Evolutionary conservation across 768 basidiomycete genomes (phyloP).

Genomic region (Russula sp.): DNA sequence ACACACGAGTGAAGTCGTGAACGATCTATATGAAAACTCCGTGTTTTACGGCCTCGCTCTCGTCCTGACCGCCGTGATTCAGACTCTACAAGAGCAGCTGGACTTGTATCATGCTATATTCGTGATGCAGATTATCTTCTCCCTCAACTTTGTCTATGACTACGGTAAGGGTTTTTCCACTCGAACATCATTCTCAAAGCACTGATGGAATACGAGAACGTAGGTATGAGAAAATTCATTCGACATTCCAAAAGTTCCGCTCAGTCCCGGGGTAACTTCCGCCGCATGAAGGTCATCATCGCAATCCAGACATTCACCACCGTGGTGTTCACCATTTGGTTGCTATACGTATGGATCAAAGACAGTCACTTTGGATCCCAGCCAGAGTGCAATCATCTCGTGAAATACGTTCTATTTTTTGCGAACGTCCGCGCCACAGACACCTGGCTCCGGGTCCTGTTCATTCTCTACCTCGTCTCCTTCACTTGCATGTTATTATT

Average conservation of each 20-base stretch:
- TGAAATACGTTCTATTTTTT: conserved; percentile 12
- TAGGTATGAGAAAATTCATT: conserved; percentile 4
- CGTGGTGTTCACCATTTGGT: conserved; percentile 5
- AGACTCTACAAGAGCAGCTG: conserved; percentile 4
- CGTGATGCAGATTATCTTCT: conserved; percentile 11
- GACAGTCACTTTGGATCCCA: conserved; percentile 5
- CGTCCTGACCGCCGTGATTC: conserved; percentile 6
- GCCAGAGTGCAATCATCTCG: conserved; percentile 12
- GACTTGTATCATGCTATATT: conserved; percentile 19
- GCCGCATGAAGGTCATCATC: conserved; percentile 6
- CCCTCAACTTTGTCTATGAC: conserved; percentile 6
- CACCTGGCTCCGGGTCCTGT: conserved; percentile 9
- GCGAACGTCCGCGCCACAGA: background rate
- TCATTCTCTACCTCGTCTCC: conserved; percentile 1
- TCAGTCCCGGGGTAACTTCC: background rate
- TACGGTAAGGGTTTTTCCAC: background rate
- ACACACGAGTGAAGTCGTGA: background rate
- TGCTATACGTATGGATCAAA: conserved; percentile 12
- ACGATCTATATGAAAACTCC: conserved; percentile 1
- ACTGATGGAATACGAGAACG: background rate
- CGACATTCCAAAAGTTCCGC: background rate
- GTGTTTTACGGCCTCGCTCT: conserved; percentile 5
- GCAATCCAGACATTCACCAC: conserved; percentile 3
- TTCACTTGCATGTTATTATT: background rate
- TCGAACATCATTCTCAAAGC: background rate